Evolutionary conservation across 2,329 filamentous ascomycete genomes (phyloP), one percentile per base, ranked within the genome.

Genomic region (Aspergillus jensenii): DNA sequence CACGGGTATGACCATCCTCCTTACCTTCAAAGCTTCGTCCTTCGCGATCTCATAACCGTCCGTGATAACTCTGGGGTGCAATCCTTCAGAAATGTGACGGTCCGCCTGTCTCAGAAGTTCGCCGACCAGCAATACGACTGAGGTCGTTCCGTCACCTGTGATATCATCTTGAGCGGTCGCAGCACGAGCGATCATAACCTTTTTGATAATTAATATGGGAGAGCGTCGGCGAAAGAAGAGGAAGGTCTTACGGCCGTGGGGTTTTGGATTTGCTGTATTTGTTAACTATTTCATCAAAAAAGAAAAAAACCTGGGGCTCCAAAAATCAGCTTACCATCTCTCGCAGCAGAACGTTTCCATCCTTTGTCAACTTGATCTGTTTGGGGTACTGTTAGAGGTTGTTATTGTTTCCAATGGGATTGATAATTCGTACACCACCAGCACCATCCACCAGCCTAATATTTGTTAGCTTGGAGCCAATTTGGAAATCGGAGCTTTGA

Each of bases 101-200:
- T 98, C 90, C 59, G 95, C 95, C 81, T 99, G 95, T 84, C 98
- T 99, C 73, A 99, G 80, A 60, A 99, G 86, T 82, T 99, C 95
- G 75, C 95, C 95, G 52, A 99, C 93, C 74, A 98, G 80, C 68
- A 99, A 81, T 52, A 99, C 95, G 31, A 97, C 93, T 47, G 92
- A 97, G 43, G 95, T 99, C 68, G 95, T 99, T 71, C 95, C 95
- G 76, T 99, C 95, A 71, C 95, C 95, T 68, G 91, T 96, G 68
- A 99, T 99, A 71, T 99, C 95, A 76, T 99, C 95, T 76, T 99
- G 93, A 66, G 95, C 95, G 39, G 95, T 99, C 58, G 95, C 95
- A 70, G 93, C 92, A 72, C 87, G 80, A 62, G 87, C 87, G 70
- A 89, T 89, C 84, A 89, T 88, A 62, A 88, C 81, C 80, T 79